phyloP scores from a whole-genome alignment of 164 flowering plant genomes.

The Berberis thunbergii region DNA sequence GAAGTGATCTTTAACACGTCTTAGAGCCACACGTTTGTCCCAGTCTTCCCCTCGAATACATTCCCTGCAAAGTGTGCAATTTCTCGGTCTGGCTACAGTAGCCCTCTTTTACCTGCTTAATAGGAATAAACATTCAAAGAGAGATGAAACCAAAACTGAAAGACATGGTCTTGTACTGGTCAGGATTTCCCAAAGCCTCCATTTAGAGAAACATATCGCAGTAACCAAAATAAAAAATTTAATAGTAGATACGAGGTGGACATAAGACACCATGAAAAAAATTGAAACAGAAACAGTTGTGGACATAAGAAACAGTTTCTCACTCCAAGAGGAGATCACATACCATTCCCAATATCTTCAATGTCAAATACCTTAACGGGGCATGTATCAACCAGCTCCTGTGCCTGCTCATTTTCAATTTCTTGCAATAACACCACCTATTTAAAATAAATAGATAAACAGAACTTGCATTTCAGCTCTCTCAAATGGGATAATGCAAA shows the following conservation, averaged over 20 bases:
- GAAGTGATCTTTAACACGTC: constrained; percentile 87
- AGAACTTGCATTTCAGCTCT: background rate
- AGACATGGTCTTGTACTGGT: too few species aligned
- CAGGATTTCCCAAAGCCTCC: too few species aligned
- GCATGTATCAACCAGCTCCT: constrained; percentile 57
- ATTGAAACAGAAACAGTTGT: background rate
- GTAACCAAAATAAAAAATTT: too few species aligned
- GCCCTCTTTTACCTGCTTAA: constrained; percentile 60
- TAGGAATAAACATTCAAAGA: background rate
- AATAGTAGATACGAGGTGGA: too few species aligned
- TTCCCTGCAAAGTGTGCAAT: constrained; percentile 85
- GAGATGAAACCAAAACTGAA: too few species aligned
- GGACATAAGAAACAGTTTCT: background rate
- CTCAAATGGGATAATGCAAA: background rate
- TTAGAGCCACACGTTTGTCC: constrained; percentile 54
- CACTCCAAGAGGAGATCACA: constrained; percentile 4
- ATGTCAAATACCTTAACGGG: constrained; percentile 86
- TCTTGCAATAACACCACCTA: constrained; percentile 72
- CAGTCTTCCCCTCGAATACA: constrained; percentile 67
- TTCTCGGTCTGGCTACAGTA: constrained; percentile 65
- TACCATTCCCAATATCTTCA: constrained; percentile 72
- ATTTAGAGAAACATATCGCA: too few species aligned
- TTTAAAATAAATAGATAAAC: constrained; percentile 3
- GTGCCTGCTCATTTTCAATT: constrained; percentile 56
- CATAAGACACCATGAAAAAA: background rate